Percentiles rank a stretch among this genome's conserved stretches.
phyloP scores from a whole-genome alignment of 2,329 filamentous ascomycete species.

The Alternaria tenuissima region DNA sequence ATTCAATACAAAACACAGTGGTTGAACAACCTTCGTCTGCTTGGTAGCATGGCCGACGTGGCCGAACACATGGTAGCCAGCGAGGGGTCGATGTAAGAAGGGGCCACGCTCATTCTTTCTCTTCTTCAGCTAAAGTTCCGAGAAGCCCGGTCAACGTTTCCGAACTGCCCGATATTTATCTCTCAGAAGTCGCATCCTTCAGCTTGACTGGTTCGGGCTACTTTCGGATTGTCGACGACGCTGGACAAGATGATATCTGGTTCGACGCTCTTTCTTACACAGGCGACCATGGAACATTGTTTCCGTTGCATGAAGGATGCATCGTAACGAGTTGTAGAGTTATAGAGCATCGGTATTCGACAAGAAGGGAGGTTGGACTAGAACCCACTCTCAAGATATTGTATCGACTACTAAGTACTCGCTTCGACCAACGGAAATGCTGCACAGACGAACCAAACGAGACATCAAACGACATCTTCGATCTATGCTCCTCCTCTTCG shows the following conservation, averaged over 20 bases:
- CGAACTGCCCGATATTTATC: slow-evolving; percentile 18
- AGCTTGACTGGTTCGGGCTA: slow-evolving; percentile 19
- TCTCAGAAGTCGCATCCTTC: slow-evolving; percentile 30
- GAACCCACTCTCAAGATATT: slow-evolving; percentile 18
- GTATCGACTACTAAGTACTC: slow-evolving; percentile 22
- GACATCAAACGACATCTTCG: slow-evolving; percentile 29
- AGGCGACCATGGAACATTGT: slow-evolving; percentile 21
- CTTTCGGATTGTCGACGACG: slow-evolving; percentile 25
- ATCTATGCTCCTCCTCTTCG: slow-evolving; percentile 17
- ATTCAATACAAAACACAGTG: slow-evolving; percentile 27
- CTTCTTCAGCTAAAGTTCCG: neutral
- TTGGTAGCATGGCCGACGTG: slow-evolving; percentile 24
- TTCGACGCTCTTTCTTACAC: slow-evolving; percentile 26
- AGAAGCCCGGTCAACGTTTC: slow-evolving; percentile 20
- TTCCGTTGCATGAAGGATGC: slow-evolving; percentile 38
- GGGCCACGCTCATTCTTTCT: neutral
- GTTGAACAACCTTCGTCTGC: slow-evolving; percentile 33
- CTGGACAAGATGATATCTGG: slow-evolving; percentile 17
- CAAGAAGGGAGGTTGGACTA: neutral
- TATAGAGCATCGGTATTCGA: slow-evolving; percentile 16
- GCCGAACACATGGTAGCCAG: slow-evolving; percentile 19
- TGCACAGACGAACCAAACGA: neutral
- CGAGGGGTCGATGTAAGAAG: slow-evolving; percentile 12
- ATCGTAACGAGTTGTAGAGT: slow-evolving; percentile 30
- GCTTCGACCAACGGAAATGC: slow-evolving; percentile 10